Evolutionary conservation across 257 asterid genomes (phyloP).

Genomic region (Primulina eburnea): DNA sequence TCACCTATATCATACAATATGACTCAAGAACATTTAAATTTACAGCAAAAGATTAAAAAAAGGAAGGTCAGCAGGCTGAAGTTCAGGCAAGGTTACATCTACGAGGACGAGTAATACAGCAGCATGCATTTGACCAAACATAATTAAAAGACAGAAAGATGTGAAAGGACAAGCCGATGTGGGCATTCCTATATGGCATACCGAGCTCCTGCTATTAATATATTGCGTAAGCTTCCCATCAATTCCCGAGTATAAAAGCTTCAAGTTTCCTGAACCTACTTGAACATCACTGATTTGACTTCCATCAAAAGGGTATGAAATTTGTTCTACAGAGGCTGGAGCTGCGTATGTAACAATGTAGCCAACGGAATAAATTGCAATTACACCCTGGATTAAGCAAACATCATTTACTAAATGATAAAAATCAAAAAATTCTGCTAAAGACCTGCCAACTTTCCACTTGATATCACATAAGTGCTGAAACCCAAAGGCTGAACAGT

Average conservation of each 20-base stretch:
- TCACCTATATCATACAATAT: slow-evolving; percentile 48
- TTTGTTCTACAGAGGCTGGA: slow-evolving; percentile 40
- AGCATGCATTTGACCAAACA: not conserved
- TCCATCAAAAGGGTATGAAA: slow-evolving; percentile 32
- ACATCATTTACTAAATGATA: slow-evolving; percentile 7
- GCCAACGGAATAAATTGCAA: not conserved
- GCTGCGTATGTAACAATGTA: slow-evolving; percentile 38
- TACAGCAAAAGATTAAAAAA: slow-evolving; percentile 17
- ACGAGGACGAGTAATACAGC: slow-evolving; percentile 3
- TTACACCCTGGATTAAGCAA: slow-evolving; percentile 13
- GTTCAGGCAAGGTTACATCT: slow-evolving; percentile 1
- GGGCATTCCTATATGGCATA: slow-evolving; percentile 29
- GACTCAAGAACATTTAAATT: slow-evolving; percentile 4
- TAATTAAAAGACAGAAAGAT: slow-evolving; percentile 16
- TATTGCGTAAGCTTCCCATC: slow-evolving; percentile 64
- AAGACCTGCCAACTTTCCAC: slow-evolving; percentile 49
- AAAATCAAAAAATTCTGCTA: slow-evolving; percentile 22
- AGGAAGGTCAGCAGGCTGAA: not conserved
- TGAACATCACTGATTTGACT: slow-evolving; percentile 48
- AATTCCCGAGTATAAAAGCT: slow-evolving; percentile 63
- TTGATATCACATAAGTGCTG: slow-evolving; percentile 61
- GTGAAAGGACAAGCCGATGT: slow-evolving; percentile 4
- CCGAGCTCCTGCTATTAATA: slow-evolving; percentile 58
- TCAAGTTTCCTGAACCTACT: slow-evolving; percentile 81
- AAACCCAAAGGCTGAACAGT: slow-evolving; percentile 84